Base-by-base conservation (phyloP, 495 filamentous ascomycete genomes). In the Penicillium angulare region DNA sequence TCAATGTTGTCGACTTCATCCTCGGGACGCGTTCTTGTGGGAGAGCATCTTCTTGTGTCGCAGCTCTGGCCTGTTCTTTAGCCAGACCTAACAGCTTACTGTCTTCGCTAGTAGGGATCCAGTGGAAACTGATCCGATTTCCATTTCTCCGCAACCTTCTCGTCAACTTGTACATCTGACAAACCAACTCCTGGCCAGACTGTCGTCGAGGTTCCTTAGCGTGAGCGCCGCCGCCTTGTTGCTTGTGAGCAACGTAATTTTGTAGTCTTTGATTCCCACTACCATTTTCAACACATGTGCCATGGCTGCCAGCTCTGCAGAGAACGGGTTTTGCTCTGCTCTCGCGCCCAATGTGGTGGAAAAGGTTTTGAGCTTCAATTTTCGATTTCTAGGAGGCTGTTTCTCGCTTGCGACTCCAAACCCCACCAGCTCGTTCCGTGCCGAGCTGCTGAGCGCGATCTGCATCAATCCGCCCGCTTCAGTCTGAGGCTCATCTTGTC, bases 31-130 rank as follows among this genome's bases (percentile, higher is more conserved):
- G 26, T 55, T 18, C 36, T 39, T 60, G 35, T 33, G 20, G 43
- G 43, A 33, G 32, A 47, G 52, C 39, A 12, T 49, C 44, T 32
- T 52, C 48, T 39, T 52, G 23, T 2, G 49, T 56, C 41, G 38
- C 44, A 15, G 34, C 26, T 22, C 57, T 56, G 40, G 57, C 52
- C 52, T 60, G 57, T 38, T 53, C 49, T 52, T 59, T 60, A 23
- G 49, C 52, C 39, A 56, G 48, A 13, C 57, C 49, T 16, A 60
- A 18, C 36, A 60, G 49, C 36, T 53, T 47, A 21, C 53, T 56
- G 12, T 53, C 39, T 40, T 56, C 35, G 33, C 53, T 59, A 12
- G 35, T 52, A 1, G 47, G 43, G 52, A 52, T 16, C 43, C 39
- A 55, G 21, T 1, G 47, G 38, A 56, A 39, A 3, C 21, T 43